Evolutionary conservation across 108 stramenopile species (phyloP), one percentile per base, ranked within the genome.

Genomic region (Schizochytrium sp.): DNA sequence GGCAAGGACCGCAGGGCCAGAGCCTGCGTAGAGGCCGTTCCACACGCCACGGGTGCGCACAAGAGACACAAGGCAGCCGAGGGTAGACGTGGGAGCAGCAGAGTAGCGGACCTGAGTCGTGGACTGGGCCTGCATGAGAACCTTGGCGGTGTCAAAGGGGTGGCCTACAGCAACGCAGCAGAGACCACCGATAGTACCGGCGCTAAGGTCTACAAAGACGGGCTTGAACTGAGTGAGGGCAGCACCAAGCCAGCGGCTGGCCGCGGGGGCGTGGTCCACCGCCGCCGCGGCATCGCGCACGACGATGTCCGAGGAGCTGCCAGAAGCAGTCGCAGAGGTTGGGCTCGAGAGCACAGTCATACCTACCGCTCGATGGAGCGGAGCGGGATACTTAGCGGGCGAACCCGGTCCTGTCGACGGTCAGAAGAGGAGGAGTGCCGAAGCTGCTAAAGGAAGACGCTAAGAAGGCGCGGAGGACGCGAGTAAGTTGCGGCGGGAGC

Each of bases 61-160:
- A 45, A 88, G 28, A 8, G 5, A 3, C 8, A 60, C 60, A 17
- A 88, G 88, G 88, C 58, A 60, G 58, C 56, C 88, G 3, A 88
- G 13, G 5, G 88, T 61, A 42, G 55, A 38, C 10, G 59, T 42
- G 12, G 64, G 64, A 38, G 40, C 44, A 44, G 64, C 64, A 13
- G 28, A 44, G 40, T 49, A 88, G 12, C 46, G 41, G 12, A 49
- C 50, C 76, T 49, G 17, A 53, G 58, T 42, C 7, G 88, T 61
- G 38, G 40, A 57, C 58, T 61, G 40, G 10, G 89, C 46, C 73
- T 89, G 89, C 56, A 89, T 56, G n/a, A 72, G 72, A 19, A 83
- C 72, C 73, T 89, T 89, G 45, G 72, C 73, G 3, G 89, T 83
- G 44, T 89, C 89, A 8, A 89, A 55, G 46, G 89, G 89, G 50